Evolutionary conservation across 2,329 filamentous ascomycete species (phyloP).

Genomic region (Hortaea sp.): DNA sequence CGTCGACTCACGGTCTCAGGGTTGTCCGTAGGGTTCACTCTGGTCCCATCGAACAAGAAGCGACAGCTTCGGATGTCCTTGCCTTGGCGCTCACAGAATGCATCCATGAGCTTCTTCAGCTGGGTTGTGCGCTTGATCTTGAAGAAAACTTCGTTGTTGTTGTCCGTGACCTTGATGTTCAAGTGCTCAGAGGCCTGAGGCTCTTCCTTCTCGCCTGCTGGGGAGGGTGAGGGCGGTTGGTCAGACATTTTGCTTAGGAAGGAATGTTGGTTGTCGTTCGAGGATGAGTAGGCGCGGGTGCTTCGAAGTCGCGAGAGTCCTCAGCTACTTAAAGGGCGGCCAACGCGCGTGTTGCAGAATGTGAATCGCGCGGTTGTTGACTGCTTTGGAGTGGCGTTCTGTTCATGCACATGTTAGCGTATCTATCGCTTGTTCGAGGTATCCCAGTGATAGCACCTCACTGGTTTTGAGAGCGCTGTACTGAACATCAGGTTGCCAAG

Average conservation of each 20-base stretch:
- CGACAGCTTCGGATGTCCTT: conserved; percentile 76
- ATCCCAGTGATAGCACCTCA: too few relatives aligned
- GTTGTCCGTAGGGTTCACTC: conserved; percentile 80
- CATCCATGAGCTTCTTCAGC: conserved; percentile 95
- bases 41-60: conserved; percentile 92
- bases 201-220: conserved; percentile 30
- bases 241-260: conserved; percentile 38
- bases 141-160: conserved; percentile 99
- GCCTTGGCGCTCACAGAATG: conserved; percentile 93
- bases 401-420: too few relatives aligned
- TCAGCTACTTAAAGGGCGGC: too few relatives aligned
- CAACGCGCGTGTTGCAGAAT: too few relatives aligned
- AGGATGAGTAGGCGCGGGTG: not conserved
- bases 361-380: too few relatives aligned
- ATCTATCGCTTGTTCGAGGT: too few relatives aligned
- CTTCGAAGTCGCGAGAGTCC: too few relatives aligned
- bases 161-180: conserved; percentile 98
- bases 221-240: conserved; percentile 20
- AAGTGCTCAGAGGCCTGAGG: conserved; percentile 61
- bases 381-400: too few relatives aligned
- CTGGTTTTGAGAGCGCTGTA: too few relatives aligned
- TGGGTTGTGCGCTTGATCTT: conserved; percentile 98
- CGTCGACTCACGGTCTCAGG: conserved; percentile 69
- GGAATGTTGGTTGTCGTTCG: conserved; percentile 25
- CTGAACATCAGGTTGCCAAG: too few relatives aligned